Evolutionary conservation across 139 green algal genomes (phyloP).

Genomic region (Chlorella sp.): DNA sequence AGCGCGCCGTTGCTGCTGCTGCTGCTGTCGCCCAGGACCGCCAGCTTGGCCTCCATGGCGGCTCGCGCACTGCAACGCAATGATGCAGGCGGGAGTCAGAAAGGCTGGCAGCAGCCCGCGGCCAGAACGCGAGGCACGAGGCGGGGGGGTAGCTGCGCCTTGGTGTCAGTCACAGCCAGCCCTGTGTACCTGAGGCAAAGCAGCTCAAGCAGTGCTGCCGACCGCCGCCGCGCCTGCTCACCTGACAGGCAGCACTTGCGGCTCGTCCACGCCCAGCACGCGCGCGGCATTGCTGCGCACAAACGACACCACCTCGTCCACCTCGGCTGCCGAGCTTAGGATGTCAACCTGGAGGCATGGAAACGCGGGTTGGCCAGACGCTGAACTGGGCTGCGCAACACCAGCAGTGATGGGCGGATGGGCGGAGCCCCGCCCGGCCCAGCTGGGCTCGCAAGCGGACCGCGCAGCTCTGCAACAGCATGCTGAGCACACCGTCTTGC

Average conservation of each 20-base stretch:
- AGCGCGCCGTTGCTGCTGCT: constrained; percentile 44
- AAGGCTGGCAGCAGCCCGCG: background rate
- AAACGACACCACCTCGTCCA: constrained; percentile 78
- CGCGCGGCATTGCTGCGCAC: constrained; percentile 77
- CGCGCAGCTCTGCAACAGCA: no score
- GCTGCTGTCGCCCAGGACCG: background rate
- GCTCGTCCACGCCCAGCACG: constrained; percentile 65
- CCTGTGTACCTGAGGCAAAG: background rate
- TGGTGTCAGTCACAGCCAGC: background rate
- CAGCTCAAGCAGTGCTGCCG: background rate
- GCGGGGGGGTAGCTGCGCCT: background rate
- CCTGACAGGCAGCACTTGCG: constrained; percentile 70
- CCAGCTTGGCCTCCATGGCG: constrained; percentile 72
- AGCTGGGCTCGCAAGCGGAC: no score
- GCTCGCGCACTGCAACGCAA: constrained; percentile 28
- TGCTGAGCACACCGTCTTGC: no score
- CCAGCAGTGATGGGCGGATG: background rate
- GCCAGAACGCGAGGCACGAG: no score
- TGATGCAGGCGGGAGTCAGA: background rate
- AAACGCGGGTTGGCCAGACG: background rate
- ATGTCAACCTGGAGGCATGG: constrained; percentile 68
- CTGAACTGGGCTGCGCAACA: background rate
- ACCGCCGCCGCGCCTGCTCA: background rate
- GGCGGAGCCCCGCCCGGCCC: no score
- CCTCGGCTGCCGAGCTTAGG: constrained; percentile 67